phyloP scores from a whole-genome alignment of 1,139 yeast genomes.

The Candida sp. region DNA sequence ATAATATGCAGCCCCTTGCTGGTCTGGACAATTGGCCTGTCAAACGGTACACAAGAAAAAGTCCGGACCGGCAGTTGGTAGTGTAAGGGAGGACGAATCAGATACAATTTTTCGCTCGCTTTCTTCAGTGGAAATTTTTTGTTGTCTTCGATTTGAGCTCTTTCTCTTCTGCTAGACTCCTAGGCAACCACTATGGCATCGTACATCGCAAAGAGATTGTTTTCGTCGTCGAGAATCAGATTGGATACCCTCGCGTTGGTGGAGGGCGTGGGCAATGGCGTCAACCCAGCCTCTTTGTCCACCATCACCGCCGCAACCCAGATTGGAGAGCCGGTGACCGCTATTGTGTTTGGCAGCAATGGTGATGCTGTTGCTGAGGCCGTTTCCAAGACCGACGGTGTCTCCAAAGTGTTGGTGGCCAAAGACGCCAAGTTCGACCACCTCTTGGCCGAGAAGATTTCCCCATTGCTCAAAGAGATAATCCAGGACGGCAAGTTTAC shows the following conservation, averaged over 20 bases:
- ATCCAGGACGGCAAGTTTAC: conserved; percentile 49
- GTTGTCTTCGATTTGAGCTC: neutral
- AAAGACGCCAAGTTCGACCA: conserved; percentile 54
- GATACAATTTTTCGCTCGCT: conserved; percentile 1
- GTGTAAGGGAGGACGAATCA: neutral
- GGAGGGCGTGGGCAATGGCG: conserved; percentile 57
- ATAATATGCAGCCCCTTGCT: too few species aligned
- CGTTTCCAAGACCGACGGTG: conserved; percentile 40
- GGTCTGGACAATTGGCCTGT: neutral
- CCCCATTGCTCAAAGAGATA: conserved; percentile 58
- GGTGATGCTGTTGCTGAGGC: conserved; percentile 43
- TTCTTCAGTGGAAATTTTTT: neutral
- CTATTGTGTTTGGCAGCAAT: conserved; percentile 60
- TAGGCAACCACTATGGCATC: conserved; percentile 5
- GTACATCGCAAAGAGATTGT: conserved; percentile 26
- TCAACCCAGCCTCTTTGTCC: conserved; percentile 72
- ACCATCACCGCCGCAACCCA: conserved; percentile 67
- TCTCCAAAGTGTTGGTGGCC: conserved; percentile 55
- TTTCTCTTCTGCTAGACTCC: neutral
- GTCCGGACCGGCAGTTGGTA: neutral
- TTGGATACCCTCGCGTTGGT: conserved; percentile 71
- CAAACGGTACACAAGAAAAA: neutral
- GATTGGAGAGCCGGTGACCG: conserved; percentile 68
- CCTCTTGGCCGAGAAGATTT: conserved; percentile 65
- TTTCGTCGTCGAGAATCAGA: conserved; percentile 28